Evolutionary conservation across 176 grass and related monocot genomes (phyloP), one percentile per base, ranked within the genome.

Genomic region (Guadua angustifolia): DNA sequence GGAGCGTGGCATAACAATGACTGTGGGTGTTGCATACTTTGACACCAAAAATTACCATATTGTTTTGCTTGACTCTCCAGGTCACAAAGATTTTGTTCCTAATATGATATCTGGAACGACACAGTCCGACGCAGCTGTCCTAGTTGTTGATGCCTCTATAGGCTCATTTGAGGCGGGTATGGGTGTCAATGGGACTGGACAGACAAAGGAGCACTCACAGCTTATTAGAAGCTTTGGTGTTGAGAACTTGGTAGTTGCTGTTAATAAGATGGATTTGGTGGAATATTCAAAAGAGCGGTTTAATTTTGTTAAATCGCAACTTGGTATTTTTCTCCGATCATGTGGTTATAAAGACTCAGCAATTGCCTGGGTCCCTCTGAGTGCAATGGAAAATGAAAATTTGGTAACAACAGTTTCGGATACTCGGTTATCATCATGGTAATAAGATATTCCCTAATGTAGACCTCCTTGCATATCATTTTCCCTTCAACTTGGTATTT

Each of bases 131-230:
- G 88, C 89, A 58, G 93, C 95, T 32, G 55, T 98, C 85, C 86
- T 98, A 79, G 92, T 93, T 75, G 68, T 98, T 82, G 95, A 98
- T 84, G 90, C 91, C 36, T 93, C 89, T 68, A 22, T 88, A 73
- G 95, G 90, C 63, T 90, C 92, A 70, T 98, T 98, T 85, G 95
- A 98, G 88, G 91, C 92, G 9, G 95, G 95, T 39, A 93, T 98
- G 95, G 82, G 85, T 73, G 50, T 85, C 77, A 88, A 88, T 81
- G 88, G 66, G 58, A 49, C 66, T 67, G 95, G 95, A 42, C 95
- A 98, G 77, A 95, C 95, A 56, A 98, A 95, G 74, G 92, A 98
- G 57, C 95, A 98, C 21, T 81, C 92, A 85, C 92, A 95, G 71
- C 89, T 93, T 77, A 87, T 93, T 84, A 84, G 95, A 87, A 93